Base-by-base conservation (phyloP, 371 early-diverging fungal species). In the Saksenaea vasiformis region DNA sequence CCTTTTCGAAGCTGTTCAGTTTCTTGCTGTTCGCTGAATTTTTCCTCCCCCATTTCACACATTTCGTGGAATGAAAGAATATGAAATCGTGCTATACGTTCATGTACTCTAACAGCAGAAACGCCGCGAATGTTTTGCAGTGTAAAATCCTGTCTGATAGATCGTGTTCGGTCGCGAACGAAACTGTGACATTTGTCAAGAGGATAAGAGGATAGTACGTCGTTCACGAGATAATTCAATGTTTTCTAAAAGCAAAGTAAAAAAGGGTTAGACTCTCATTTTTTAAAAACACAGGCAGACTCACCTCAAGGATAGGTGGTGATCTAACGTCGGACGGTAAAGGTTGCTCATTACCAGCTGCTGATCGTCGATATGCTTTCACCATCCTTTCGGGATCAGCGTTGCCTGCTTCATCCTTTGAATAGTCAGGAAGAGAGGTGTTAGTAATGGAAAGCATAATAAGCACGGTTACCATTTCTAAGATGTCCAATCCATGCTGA, bases 261-360 rank as follows among this genome's bases (percentile, higher is more conserved):
- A 2, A 54, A 56, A 27, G 17, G 14, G 1, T 11, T n/a, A n/a
- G n/a, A n/a, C n/a, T n/a, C n/a, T 60, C 14, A 27, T 67, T 5
- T 7, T 59, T 24, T 3, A 15, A 35, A 8, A 5, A 2, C 26
- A 4, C 19, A 26, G 24, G 22, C 35, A 27, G 31, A 69, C 74
- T 71, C 73, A 90, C 90, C 58, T 74, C 58, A 13, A 96, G 68
- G 1, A 91, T 86, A 1, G 57, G 44, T 0, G 97, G 91, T 37
- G 97, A 91, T 22, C 97, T 87, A 36, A 98, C 90, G 74, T 97
- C 98, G 37, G 91, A 92, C 0, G 95, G 95, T 31, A 96, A 74
- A 0, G 93, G 90, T 61, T 90, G 88, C n/a, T 89, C 90, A 61
- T 86, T 89, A 8, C 96, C 98, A 1, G 98, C 96, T 2, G 93